Evolutionary conservation across 352 stramenopile species (phyloP), one percentile per base, ranked within the genome.

Genomic region (Albugo candida): DNA sequence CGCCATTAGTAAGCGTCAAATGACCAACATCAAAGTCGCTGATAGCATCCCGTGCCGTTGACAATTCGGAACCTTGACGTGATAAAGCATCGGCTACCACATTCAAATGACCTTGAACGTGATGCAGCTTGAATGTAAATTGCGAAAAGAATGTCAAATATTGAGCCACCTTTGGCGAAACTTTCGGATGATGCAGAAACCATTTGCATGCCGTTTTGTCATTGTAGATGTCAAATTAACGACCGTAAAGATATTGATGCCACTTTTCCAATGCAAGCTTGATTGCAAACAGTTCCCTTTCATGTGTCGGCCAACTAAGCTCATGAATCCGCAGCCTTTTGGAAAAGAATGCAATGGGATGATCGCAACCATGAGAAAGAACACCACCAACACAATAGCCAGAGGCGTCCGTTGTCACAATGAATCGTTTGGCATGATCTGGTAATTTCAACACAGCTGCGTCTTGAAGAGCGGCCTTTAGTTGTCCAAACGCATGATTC

Each of bases 31-130:
- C 3, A 31, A 8, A 31, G 24, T 31, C 24, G 24, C 8, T 31
- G 8, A 8, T 8, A 31, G 24, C 24, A 31, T 8, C 24, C 24
- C 24, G 24, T 31, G 3, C 8, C 8, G 8, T 31, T 31, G 24
- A 8, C 3, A 31, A 10, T 10, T 31, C 24, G 3, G 24, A 31
- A 31, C 3, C 3, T 43, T 19, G 38, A 24, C 38, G 38, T 3
- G 45, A 58, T 8, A 58, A 38, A 11, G 52, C 52, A 38, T 58
- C 52, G 31, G 51, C 42, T 3, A 58, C 52, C 4, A 53, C 52
- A 24, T 58, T 5, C 45, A 18, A 19, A 36, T 17, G 47, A 47
- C 13, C 41, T 34, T 12, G 53, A 41, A 58, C 20, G 24, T 19
- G 40, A 58, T 54, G 20, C 50, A 40, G 36, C 45, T 42, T 35